phyloP scores from a whole-genome alignment of 805 yeast species.

The Metschnikowia matae region DNA sequence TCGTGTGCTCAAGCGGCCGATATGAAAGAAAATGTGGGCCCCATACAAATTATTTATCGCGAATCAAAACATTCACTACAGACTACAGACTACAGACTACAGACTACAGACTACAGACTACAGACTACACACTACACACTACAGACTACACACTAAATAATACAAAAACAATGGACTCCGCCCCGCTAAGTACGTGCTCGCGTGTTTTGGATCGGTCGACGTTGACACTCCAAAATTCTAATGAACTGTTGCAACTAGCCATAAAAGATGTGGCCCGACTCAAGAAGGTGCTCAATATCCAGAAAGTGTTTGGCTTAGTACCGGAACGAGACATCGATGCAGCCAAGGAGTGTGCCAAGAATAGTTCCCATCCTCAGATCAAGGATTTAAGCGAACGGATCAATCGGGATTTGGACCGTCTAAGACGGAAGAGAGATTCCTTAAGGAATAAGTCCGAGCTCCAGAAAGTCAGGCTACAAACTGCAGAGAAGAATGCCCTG shows the following conservation, averaged over 20 bases:
- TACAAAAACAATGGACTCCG: not conserved
- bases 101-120: too few relatives aligned
- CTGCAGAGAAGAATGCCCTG: constrained; percentile 12
- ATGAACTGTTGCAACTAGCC: constrained; percentile 30
- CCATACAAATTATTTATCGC: not conserved
- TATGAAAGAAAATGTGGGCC: not conserved
- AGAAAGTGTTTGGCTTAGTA: constrained; percentile 46
- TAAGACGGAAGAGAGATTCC: constrained; percentile 30
- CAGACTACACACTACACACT: not conserved
- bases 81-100: not conserved
- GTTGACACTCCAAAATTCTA: constrained; percentile 29
- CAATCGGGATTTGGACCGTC: constrained; percentile 28
- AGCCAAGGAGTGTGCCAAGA: constrained; percentile 35
- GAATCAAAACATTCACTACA: constrained; percentile 2
- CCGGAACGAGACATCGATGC: constrained; percentile 45
- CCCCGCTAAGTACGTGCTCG: constrained; percentile 6
- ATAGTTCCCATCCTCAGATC: constrained; percentile 42
- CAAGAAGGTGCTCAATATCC: constrained; percentile 38
- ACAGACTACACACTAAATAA: too few relatives aligned
- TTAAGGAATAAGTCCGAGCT: constrained; percentile 36
- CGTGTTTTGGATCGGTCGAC: constrained; percentile 22
- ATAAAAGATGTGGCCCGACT: constrained; percentile 40
- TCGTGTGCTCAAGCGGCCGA: not conserved
- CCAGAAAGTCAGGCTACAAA: constrained; percentile 37
- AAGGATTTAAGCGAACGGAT: constrained; percentile 26